Evolutionary conservation across 2,329 filamentous ascomycete species (phyloP).

Genomic region (Eurotiales sp.): DNA sequence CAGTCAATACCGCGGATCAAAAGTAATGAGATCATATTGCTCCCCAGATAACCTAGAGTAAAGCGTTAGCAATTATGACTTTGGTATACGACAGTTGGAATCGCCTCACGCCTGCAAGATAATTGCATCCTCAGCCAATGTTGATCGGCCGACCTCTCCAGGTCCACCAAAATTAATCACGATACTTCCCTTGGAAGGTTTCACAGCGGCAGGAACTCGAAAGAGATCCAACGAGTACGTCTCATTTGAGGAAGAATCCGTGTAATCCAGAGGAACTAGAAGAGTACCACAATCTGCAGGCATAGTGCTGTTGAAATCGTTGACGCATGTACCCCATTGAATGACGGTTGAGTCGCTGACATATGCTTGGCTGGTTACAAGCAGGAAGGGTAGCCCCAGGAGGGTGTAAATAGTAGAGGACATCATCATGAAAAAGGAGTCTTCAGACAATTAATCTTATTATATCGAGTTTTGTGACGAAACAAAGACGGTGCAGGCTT

Average conservation of each 20-base stretch:
- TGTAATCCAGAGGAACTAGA: constrained; percentile 34
- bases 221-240: constrained; percentile 26
- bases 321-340: constrained; percentile 3
- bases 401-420: too few relatives aligned
- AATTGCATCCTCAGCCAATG: background rate
- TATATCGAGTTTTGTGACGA: too few relatives aligned
- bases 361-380: too few relatives aligned
- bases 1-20: constrained; percentile 2
- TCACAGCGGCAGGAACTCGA: constrained; percentile 24
- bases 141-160: constrained; percentile 18
- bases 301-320: background rate
- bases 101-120: constrained; percentile 1
- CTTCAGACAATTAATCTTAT: too few relatives aligned
- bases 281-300: constrained; percentile 28
- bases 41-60: background rate
- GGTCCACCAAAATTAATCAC: constrained; percentile 34
- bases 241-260: constrained; percentile 18
- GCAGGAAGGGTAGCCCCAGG: too few relatives aligned
- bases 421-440: too few relatives aligned
- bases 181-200: constrained; percentile 29
- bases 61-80: background rate
- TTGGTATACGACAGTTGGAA: background rate
- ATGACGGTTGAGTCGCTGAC: too few relatives aligned
- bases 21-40: background rate
- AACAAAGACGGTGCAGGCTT: too few relatives aligned